Base-by-base conservation (phyloP, 331 rosid species). In the Arachis monticola region DNA sequence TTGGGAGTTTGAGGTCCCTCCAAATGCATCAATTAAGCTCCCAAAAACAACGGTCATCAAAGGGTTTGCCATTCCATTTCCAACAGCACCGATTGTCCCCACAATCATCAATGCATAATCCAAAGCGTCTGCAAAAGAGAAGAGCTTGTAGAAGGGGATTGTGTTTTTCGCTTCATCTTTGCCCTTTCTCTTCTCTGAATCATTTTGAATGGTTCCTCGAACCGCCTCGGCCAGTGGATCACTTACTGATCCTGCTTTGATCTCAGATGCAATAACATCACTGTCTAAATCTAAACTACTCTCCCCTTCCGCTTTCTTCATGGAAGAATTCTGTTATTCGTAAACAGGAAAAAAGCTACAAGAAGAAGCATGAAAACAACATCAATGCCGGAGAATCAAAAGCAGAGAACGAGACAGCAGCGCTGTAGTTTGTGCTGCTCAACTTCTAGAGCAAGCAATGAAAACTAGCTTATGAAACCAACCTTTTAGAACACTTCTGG, bases 131-230 rank as follows among this genome's bases (percentile, higher is more conserved):
- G 90, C 90, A 53, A 85, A 87, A 22, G 89, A 75, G 81, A 87
- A 89, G n/a, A 89, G 90, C 86, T 80, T 87, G 79, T 75, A 62
- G 53, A 57, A 85, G n/a, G 92, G 82, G 55, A 87, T 80, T 56
- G 81, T 53, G n/a, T 79, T 84, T 27, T 12, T 52, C 77, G 69
- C 62, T 56, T 80, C 85, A 13, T 79, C 69, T 68, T 74, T 61
- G 14, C n/a, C 76, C 55, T 74, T 65, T 47, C 53, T 74, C 61
- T 74, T 77, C 60, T 78, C 71, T 44, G 58, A 68, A 30, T 17
- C 60, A 6, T 6, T 56, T 13, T 17, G 32, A 2, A 14, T 17
- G 8, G 9, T 56, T 56, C 30, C 60, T 30, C 77, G 77, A 60
- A 6, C 59, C 32, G 40, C 4, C 0, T 0, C 12, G 32, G 14